Conservation (phyloP, 2,329 filamentous ascomycete species). For the Pseudopithomyces chartarum region DNA sequence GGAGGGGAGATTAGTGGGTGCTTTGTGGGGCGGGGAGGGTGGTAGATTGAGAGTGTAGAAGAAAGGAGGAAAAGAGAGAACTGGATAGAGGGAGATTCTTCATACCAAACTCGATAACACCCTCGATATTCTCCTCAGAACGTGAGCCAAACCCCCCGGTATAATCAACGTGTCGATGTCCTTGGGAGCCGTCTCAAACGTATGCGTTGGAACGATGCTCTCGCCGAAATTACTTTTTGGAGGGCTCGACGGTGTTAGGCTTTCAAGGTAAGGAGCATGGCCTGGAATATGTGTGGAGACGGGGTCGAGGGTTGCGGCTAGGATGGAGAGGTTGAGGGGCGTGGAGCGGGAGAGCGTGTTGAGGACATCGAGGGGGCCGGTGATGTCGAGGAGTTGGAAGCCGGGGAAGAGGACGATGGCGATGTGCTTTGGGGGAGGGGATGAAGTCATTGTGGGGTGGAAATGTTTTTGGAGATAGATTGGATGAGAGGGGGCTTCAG, state of each 20-base stretch:
- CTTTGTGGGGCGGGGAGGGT: too few species aligned
- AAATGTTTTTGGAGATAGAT: too few species aligned
- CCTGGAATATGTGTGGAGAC: slow-evolving; percentile 35
- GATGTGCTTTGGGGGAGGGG: slow-evolving; percentile 31
- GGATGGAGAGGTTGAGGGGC: slow-evolving; percentile 37
- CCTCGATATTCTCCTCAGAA: slow-evolving; percentile 31
- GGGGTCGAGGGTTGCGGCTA: slow-evolving; percentile 40
- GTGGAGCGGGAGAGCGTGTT: slow-evolving; percentile 39
- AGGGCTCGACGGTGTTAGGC: slow-evolving; percentile 31
- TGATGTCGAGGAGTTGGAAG: slow-evolving; percentile 45
- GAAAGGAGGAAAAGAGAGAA: too few species aligned
- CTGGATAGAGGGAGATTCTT: slow-evolving; percentile 7
- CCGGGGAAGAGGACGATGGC: slow-evolving; percentile 44
- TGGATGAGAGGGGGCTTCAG: too few species aligned
- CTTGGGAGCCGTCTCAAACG: slow-evolving; percentile 56
- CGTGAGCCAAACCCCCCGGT: slow-evolving; percentile 62
- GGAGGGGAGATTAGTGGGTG: too few species aligned
- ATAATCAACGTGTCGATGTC: slow-evolving; percentile 68
- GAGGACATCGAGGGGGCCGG: slow-evolving; percentile 55
- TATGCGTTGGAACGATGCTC: slow-evolving; percentile 57
- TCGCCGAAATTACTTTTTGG: slow-evolving; percentile 39
- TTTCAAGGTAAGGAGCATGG: slow-evolving; percentile 6
- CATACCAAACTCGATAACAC: slow-evolving; percentile 54
- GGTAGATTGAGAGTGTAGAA: too few species aligned
- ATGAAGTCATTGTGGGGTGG: slow-evolving; percentile 1